Evolutionary conservation across 192 early-diverging fungal species (phyloP).

Genomic region (Umbelopsis vinacea): DNA sequence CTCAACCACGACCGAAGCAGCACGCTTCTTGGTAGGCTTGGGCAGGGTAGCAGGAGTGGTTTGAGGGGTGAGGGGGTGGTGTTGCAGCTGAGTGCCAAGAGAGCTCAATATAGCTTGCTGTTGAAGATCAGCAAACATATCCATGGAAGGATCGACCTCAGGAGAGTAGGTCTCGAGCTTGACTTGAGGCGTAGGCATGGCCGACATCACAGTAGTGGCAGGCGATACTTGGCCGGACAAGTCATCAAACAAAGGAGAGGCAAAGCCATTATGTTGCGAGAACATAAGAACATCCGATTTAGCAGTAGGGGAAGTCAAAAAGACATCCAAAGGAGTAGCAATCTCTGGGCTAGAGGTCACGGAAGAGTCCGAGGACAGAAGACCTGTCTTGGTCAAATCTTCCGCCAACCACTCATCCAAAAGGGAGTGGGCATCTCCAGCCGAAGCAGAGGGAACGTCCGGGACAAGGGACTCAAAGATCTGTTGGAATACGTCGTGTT

Average conservation of each 20-base stretch:
- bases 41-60: not conserved
- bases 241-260: slow-evolving; percentile 21
- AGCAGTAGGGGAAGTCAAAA: slow-evolving; percentile 35
- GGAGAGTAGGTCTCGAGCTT: slow-evolving; percentile 9
- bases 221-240: not conserved
- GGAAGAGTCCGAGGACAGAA: slow-evolving; percentile 37
- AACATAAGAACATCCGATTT: slow-evolving; percentile 10
- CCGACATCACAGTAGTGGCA: slow-evolving; percentile 11
- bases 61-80: not conserved
- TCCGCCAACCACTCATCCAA: slow-evolving; percentile 54
- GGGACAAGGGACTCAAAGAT: slow-evolving; percentile 33
- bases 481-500: slow-evolving; percentile 35
- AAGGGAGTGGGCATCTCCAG: slow-evolving; percentile 24
- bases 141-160: not conserved
- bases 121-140: slow-evolving; percentile 21
- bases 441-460: slow-evolving; percentile 23
- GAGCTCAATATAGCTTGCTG: slow-evolving; percentile 14
- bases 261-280: not conserved
- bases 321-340: slow-evolving; percentile 37
- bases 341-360: slow-evolving; percentile 34
- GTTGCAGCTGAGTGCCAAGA: not conserved
- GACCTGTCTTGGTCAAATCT: slow-evolving; percentile 44
- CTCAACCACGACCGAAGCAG: slow-evolving; percentile 2
- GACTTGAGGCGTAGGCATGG: slow-evolving; percentile 14
- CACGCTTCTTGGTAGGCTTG: slow-evolving; percentile 23